Base-by-base conservation (phyloP, 2,329 filamentous ascomycete species). In the Venturia pyrina region DNA sequence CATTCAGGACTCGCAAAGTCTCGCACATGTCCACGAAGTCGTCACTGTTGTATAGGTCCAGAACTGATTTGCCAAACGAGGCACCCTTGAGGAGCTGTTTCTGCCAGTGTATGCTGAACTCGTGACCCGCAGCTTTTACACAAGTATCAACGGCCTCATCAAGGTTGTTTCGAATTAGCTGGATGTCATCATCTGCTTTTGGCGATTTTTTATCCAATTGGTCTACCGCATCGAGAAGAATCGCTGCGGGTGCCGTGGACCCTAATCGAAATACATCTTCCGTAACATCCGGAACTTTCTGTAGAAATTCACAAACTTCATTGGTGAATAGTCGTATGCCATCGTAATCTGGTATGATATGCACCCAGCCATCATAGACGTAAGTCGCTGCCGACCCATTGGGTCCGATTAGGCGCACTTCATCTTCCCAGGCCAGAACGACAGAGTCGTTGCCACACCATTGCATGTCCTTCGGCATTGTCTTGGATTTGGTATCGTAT, bases 21-120 rank as follows among this genome's bases (percentile, higher is more conserved):
- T 99, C 93, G 70, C 92, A 96, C 88, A 97, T 98, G 69, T 98
- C 93, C 65, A 99, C 95, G 77, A 98, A 99, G 69, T 99, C 93
- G 73, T 99, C 95, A 73, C 93, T 97, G 76, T 95, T 97, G 78
- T 98, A 99, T 15, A 98, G 87, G 72, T 98, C 95, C 3, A 99
- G 83, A 0, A 98, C 95, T 0, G 95, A 98, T 76, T 99, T 99
- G 68, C 95, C 95, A 75, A 97, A 98, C 0, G 93, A 98, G 0
- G 95, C 95, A 6, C 95, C 95, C 75, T 96, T 96, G n/a, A 99
- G 82, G 1, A 99, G 82, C 71, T 96, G 87, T 74, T 98, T 99
- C 74, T 99, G 95, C 91, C 93, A 96, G 73, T 93, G 87, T 1
- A 89, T 82, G 71, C 88, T 91, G 74, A 92, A 97, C 75, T 99